A percentile compares a stretch with the other conserved stretches of the same genome.
These are phyloP conservation scores for Xylaria sp. DNA, from an alignment of 2,329 filamentous ascomycete genomes.

Conservation along the genomic window DNA sequence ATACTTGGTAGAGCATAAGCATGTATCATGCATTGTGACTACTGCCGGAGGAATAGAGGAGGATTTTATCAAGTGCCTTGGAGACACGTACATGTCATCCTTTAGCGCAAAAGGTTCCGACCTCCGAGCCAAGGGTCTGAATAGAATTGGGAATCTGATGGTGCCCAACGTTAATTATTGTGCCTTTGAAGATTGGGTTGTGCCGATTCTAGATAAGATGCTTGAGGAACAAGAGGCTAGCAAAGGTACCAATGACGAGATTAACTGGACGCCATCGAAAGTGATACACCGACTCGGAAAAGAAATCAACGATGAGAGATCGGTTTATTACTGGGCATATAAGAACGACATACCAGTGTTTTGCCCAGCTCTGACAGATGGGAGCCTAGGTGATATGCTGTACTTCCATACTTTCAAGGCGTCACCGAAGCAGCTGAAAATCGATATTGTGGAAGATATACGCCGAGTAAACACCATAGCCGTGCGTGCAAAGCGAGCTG, in stretches of 20 bases:
- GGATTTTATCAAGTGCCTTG: constrained; percentile 98
- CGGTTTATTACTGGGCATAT: constrained; percentile 97
- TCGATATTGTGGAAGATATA: constrained; percentile 95
- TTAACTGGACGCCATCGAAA: constrained; percentile 94
- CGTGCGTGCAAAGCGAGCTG: constrained; percentile 84
- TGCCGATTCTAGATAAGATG: constrained; percentile 95
- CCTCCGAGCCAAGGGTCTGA: constrained; percentile 86
- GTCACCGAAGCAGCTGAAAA: constrained; percentile 80
- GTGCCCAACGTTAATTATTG: constrained; percentile 99
- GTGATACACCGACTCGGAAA: constrained; percentile 89
- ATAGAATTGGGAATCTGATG: constrained; percentile 94
- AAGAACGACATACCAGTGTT: constrained; percentile 98
- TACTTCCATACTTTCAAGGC: constrained; percentile 98
- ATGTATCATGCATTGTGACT: constrained; percentile 93
- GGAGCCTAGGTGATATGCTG: constrained; percentile 95
- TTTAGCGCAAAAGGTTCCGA: constrained; percentile 81
- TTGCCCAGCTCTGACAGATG: constrained; percentile 94
- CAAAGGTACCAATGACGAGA: constrained; percentile 70
- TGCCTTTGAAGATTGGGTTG: constrained; percentile 95
- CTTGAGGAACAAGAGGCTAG: constrained; percentile 90
- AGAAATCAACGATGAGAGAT: constrained; percentile 92
- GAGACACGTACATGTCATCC: constrained; percentile 89
- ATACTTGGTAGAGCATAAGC: constrained; percentile 91
- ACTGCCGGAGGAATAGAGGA: constrained; percentile 96
- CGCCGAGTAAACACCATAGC: constrained; percentile 91